Evolutionary conservation across 805 yeast species (phyloP).

Genomic region (Saccharomyces kudriavzevii): DNA sequence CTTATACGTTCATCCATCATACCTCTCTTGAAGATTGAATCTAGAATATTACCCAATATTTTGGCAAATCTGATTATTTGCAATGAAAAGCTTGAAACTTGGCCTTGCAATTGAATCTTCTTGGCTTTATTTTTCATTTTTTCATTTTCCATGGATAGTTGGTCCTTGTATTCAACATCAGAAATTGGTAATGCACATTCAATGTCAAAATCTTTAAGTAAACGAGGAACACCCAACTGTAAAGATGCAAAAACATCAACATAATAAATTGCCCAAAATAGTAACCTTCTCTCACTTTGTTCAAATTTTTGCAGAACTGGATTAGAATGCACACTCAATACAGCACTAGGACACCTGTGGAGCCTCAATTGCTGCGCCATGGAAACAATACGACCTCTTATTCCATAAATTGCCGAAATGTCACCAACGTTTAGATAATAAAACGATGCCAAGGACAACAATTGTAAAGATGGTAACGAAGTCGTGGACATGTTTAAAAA

Average conservation of each 20-base stretch:
- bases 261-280: constrained; percentile 78
- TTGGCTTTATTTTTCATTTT: constrained; percentile 38
- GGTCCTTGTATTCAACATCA: constrained; percentile 12
- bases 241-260: constrained; percentile 70
- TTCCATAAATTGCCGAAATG: constrained; percentile 61
- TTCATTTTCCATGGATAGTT: constrained; percentile 28
- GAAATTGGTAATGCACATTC: constrained; percentile 79
- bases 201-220: constrained; percentile 70
- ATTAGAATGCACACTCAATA: constrained; percentile 51
- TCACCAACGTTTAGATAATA: constrained; percentile 71
- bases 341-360: constrained; percentile 82
- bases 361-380: constrained; percentile 82
- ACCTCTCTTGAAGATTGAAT: constrained; percentile 57
- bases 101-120: constrained; percentile 56
- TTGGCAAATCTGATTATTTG: constrained; percentile 61
- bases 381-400: constrained; percentile 66
- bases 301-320: constrained; percentile 56
- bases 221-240: constrained; percentile 73
- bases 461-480: constrained; percentile 61
- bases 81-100: constrained; percentile 55
- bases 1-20: constrained; percentile 28
- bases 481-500: constrained; percentile 46
- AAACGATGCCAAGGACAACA: constrained; percentile 57
- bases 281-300: constrained; percentile 73
- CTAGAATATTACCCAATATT: constrained; percentile 65